These are phyloP conservation scores for Helianthus tuberosus DNA, from an alignment of 129 eudicot species.

Conservation along the genomic window DNA sequence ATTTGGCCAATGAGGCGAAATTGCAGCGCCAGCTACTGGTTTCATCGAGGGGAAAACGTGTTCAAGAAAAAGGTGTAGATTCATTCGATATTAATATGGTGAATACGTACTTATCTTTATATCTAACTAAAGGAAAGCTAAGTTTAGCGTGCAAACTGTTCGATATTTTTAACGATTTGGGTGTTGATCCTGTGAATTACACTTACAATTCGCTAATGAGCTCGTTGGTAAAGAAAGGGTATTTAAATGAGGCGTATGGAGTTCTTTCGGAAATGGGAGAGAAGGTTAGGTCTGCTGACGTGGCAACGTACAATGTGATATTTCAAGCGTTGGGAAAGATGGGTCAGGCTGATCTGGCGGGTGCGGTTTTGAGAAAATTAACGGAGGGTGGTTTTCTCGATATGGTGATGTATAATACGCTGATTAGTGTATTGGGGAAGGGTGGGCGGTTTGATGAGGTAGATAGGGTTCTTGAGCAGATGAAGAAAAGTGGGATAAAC, in stretches of 20 bases:
- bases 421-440: conserved; percentile 84
- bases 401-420: conserved; percentile 85
- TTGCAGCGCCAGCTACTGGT: conserved; percentile 32
- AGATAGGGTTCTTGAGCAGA: conserved; percentile 60
- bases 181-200: conserved; percentile 65
- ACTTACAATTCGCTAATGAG: conserved; percentile 85
- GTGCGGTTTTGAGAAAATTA: conserved; percentile 63
- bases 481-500: conserved; percentile 79
- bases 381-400: conserved; percentile 75
- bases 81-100: conserved; percentile 87
- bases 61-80: conserved; percentile 53
- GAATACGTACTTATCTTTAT: conserved; percentile 83
- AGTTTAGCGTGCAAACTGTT: conserved; percentile 87
- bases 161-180: conserved; percentile 72
- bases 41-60: conserved; percentile 58
- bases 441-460: conserved; percentile 83
- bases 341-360: conserved; percentile 83
- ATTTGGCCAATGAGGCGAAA: conserved; percentile 56
- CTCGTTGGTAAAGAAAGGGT: conserved; percentile 92
- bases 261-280: conserved; percentile 72
- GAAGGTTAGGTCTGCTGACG: conserved; percentile 55
- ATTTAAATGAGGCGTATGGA: conserved; percentile 79
- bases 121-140: conserved; percentile 81
- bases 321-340: conserved; percentile 84
- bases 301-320: conserved; percentile 81